A percentile compares a stretch with the other conserved stretches of the same genome.
phyloP scores from a whole-genome alignment of 176 grass and related monocot genomes.

The Ananas comosus region DNA sequence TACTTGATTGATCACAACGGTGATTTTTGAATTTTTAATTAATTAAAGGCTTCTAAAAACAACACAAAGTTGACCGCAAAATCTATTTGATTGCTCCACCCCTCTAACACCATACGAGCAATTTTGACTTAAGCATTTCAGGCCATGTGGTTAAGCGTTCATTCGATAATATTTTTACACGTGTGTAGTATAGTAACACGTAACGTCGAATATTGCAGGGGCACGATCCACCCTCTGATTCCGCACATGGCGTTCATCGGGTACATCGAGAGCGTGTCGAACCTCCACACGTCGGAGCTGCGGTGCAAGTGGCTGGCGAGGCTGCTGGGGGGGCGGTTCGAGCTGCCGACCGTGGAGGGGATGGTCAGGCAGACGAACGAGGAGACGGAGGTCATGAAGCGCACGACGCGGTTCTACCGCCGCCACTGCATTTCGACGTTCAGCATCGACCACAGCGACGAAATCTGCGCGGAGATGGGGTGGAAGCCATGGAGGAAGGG shows the following conservation, averaged over 20 bases:
- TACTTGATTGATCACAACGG: no score
- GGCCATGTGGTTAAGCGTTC: no score
- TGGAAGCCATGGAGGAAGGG: constrained; percentile 47
- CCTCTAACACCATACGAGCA: no score
- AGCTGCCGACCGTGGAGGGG: constrained; percentile 38
- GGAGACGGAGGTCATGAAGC: constrained; percentile 75
- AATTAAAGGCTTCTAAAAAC: no score
- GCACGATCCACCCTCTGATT: constrained; percentile 89
- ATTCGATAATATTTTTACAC: background rate
- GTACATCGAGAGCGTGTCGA: constrained; percentile 97
- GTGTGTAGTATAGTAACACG: background rate
- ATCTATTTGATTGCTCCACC: no score
- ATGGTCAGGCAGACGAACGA: constrained; percentile 48
- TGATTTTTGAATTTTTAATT: no score
- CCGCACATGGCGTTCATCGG: constrained; percentile 97
- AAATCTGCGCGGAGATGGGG: constrained; percentile 80
- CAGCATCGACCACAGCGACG: constrained; percentile 98
- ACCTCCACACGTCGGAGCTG: constrained; percentile 96
- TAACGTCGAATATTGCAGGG: constrained; percentile 18
- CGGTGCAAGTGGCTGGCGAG: constrained; percentile 83
- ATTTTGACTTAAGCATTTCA: no score
- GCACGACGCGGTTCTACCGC: constrained; percentile 86
- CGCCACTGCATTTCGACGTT: constrained; percentile 99
- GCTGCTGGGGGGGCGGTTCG: constrained; percentile 46
- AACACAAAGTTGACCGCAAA: no score